These are phyloP conservation scores for Venustampulla echinocandica DNA, from an alignment of 495 filamentous ascomycete species.

Conservation along the genomic window DNA sequence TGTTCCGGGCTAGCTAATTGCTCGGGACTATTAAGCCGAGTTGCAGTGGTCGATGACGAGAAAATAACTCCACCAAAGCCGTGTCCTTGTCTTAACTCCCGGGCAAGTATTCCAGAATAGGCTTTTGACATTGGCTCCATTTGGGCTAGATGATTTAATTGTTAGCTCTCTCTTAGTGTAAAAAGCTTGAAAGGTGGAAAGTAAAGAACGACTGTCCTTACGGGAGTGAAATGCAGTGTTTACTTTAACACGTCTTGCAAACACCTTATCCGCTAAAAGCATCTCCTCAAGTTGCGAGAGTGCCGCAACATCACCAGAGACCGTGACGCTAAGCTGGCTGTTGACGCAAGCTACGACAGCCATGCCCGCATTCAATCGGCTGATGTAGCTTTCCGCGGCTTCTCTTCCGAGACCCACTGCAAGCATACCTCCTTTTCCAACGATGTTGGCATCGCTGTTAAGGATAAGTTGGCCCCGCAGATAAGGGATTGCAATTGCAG, in stretches of 20 bases:
- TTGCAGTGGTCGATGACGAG: too few species aligned
- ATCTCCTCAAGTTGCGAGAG: constrained; percentile 35
- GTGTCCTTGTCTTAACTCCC: too few species aligned
- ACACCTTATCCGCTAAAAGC: constrained; percentile 23
- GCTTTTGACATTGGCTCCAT: too few species aligned
- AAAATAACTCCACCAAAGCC: too few species aligned
- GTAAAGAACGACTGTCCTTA: too few species aligned
- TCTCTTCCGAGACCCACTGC: constrained; percentile 40
- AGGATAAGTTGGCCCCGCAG: constrained; percentile 26
- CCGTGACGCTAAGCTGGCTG: constrained; percentile 46
- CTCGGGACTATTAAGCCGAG: too few species aligned
- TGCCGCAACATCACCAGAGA: constrained; percentile 41
- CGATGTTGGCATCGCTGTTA: background rate
- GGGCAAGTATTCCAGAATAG: too few species aligned
- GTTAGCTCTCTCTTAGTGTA: too few species aligned
- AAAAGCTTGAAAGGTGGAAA: too few species aligned
- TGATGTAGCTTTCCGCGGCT: constrained; percentile 30
- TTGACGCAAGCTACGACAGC: constrained; percentile 43
- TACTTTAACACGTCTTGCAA: constrained; percentile 7
- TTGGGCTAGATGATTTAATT: too few species aligned
- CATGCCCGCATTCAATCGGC: constrained; percentile 8
- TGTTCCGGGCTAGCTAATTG: too few species aligned
- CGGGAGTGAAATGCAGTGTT: constrained; percentile 51
- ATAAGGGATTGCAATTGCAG: constrained; percentile 45
- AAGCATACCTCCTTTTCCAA: constrained; percentile 37